Evolutionary conservation across 805 yeast species (phyloP).

Genomic region (Kodamaea fukazawae): DNA sequence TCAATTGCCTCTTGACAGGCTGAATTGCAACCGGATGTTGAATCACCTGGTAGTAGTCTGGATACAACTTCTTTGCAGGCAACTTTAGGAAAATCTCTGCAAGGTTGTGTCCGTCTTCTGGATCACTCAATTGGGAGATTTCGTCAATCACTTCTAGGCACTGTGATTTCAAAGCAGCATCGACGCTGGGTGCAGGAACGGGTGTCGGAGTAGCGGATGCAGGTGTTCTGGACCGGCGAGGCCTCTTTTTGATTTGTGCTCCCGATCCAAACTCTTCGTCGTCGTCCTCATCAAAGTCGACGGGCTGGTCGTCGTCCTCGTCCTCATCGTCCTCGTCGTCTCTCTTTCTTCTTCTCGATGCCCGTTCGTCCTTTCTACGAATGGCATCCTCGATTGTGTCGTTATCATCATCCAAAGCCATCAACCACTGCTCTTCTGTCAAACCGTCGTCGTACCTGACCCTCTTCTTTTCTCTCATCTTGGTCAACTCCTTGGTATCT

Average conservation of each 20-base stretch:
- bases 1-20: slow-evolving; percentile 50
- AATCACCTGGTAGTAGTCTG: slow-evolving; percentile 77
- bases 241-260: slow-evolving; percentile 7
- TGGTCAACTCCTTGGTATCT: slow-evolving; percentile 23
- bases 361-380: slow-evolving; percentile 45
- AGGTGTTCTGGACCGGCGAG: slow-evolving; percentile 13
- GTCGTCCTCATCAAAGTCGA: slow-evolving; percentile 25
- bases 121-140: slow-evolving; percentile 41
- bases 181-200: slow-evolving; percentile 7
- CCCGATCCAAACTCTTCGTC: slow-evolving; percentile 11
- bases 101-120: slow-evolving; percentile 37
- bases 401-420: slow-evolving; percentile 73
- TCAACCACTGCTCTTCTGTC: slow-evolving; percentile 47
- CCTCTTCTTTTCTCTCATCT: slow-evolving; percentile 27
- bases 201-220: slow-evolving; percentile 6
- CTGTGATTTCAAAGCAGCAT: slow-evolving; percentile 18
- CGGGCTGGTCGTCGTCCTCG: slow-evolving; percentile 22
- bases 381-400: slow-evolving; percentile 62
- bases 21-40: slow-evolving; percentile 57
- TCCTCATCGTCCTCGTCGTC: slow-evolving; percentile 20
- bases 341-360: slow-evolving; percentile 38
- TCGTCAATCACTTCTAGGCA: slow-evolving; percentile 43
- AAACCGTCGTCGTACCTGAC: slow-evolving; percentile 39
- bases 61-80: slow-evolving; percentile 74
- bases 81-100: slow-evolving; percentile 54